phyloP scores from a whole-genome alignment of 305 asterid species.

The Rubia peregrina region DNA sequence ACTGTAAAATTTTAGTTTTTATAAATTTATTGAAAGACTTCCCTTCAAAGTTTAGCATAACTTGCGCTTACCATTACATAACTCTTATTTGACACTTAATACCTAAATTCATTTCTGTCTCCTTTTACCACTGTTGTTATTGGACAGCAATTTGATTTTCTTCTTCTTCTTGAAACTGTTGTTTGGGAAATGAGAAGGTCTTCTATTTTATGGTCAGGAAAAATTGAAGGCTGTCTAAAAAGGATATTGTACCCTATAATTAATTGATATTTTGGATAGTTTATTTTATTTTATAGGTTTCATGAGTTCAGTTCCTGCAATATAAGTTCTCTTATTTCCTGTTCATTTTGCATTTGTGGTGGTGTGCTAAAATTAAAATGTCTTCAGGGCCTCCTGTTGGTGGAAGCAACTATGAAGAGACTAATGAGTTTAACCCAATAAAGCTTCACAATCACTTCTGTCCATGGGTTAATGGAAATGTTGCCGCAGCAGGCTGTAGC shows the following conservation, averaged over 20 bases:
- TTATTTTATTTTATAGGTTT: not conserved
- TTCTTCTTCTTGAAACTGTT: too few species aligned
- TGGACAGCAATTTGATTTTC: not conserved
- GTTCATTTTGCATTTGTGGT: constrained; percentile 10
- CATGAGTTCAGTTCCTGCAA: not conserved
- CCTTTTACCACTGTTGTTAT: not conserved
- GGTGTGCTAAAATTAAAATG: constrained; percentile 20
- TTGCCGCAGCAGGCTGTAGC: constrained; percentile 95
- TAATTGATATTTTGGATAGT: not conserved
- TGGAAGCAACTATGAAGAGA: constrained; percentile 86
- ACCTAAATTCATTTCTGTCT: not conserved
- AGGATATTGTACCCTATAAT: not conserved
- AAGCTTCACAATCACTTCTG: constrained; percentile 89
- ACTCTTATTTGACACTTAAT: not conserved
- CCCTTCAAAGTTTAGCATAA: not conserved
- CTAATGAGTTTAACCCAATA: constrained; percentile 87
- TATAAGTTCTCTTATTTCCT: constrained; percentile 5
- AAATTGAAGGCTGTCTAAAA: not conserved
- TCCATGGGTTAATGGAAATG: constrained; percentile 99
- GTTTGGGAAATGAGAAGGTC: not conserved
- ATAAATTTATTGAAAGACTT: not conserved
- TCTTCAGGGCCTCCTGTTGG: constrained; percentile 79
- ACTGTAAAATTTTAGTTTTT: not conserved
- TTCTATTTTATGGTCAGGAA: not conserved
- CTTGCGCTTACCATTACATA: not conserved